Evolutionary conservation across 2,329 filamentous ascomycete genomes (phyloP).

Genomic region (Byssothecium circinans): DNA sequence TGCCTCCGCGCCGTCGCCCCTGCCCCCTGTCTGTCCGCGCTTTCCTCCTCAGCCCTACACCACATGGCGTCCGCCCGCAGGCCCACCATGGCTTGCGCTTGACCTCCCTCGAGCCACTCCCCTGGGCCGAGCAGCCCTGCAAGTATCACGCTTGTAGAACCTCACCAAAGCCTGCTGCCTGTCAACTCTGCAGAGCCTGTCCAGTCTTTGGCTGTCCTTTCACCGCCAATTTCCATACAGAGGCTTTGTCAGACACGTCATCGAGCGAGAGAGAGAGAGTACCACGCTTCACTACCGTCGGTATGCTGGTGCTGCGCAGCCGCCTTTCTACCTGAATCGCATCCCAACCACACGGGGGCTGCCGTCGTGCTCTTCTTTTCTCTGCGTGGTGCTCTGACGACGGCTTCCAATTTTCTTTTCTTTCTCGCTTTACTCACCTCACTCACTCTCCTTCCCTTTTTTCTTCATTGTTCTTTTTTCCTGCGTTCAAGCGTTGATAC

Average conservation of each 20-base stretch:
- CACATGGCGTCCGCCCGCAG: conserved; percentile 14
- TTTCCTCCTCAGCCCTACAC: conserved; percentile 27
- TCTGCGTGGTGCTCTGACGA: conserved; percentile 5
- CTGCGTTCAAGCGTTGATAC: background rate
- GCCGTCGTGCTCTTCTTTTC: conserved; percentile 9
- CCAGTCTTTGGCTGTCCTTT: conserved; percentile 7
- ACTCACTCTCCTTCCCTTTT: background rate
- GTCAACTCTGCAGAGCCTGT: conserved; percentile 22
- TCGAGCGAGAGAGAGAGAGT: conserved; percentile 20
- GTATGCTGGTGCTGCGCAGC: conserved; percentile 27
- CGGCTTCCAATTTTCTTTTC: no score
- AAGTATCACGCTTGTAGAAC: conserved; percentile 44
- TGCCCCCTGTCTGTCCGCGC: background rate
- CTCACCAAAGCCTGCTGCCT: conserved; percentile 28
- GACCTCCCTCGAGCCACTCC: conserved; percentile 20
- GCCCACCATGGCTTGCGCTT: conserved; percentile 29
- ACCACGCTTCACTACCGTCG: conserved; percentile 29
- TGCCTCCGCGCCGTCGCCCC: background rate
- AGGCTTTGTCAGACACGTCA: conserved; percentile 28
- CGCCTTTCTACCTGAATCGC: background rate
- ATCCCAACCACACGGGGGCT: conserved; percentile 3
- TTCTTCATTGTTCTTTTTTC: conserved; percentile 3
- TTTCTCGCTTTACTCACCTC: conserved; percentile 2
- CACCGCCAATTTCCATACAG: conserved; percentile 14
- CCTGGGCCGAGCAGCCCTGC: conserved; percentile 24